Base-by-base conservation (phyloP, 2,329 filamentous ascomycete genomes). In the Fusarium praegraminearum region DNA sequence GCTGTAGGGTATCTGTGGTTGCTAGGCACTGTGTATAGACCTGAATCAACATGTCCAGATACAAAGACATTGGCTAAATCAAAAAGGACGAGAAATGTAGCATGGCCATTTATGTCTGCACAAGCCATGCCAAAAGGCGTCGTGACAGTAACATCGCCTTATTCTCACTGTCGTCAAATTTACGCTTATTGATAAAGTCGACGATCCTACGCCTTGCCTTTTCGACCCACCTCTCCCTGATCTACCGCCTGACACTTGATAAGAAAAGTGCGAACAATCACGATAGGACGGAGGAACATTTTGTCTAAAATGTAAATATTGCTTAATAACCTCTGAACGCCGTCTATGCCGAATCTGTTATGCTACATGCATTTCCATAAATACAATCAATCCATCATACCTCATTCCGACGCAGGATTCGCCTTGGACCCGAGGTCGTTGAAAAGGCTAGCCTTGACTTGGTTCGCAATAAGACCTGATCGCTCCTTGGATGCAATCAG, bases 391-490 rank as follows among this genome's bases (percentile, higher is more conserved):
- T 49, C 55, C 56, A 40, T 65, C 40, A 62, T 57, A 38, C 33
- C 53, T 66, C 51, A 57, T 70, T 51, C 69, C 47, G 61, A 43
- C 36, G 57, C 49, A 50, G 59, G 44, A 26, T 70, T 70, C 18
- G 62, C 54, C 45, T 72, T 74, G 10, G 67, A 57, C 40, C 77
- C 77, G 43, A 84, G 71, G 15, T 80, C 75, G 66, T 83, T 85
- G 69, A 92, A 92, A 7, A 92, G 79, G 74, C 85, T 85, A 51
- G 85, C 85, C 82, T 91, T 92, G 67, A 91, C 84, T 72, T 88
- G 84, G 1, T 84, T 83, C 3, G 89, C 88, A 76, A 90, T 81
- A 66, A 91, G 74, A 0, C 89, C 89, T n/a, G 86, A 87, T 73
- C 80, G 82, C 79, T 91, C 89, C 77, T 90, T 87, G 11, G 84